Evolutionary conservation across 2,329 filamentous ascomycete species (phyloP), one percentile per base, ranked within the genome.

Genomic region (Tolypocladium amazonense): DNA sequence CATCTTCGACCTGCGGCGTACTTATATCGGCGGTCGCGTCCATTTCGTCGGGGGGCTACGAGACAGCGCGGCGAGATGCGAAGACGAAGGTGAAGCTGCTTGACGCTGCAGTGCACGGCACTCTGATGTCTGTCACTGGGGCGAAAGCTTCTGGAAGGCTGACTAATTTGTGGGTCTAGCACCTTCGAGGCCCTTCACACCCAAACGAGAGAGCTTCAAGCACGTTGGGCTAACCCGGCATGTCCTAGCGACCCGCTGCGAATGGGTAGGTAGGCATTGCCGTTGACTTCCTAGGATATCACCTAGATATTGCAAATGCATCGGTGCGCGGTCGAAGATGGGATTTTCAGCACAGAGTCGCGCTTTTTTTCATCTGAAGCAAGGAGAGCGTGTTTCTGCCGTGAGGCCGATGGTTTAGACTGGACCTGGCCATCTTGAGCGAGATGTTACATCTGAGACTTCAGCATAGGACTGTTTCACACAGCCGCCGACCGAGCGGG

Each of bases 1-100:
- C 76, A 35, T 5, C 45, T 41, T 14, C 50, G 25, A 58, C 30
- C 37, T 39, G 56, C 14, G 50, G 27, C 12, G 56, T 7, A 6
- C 11, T 35, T 7, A 37, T 6, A 37, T 62, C 55, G 27, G 45
- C 55, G 27, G 45, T 30, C 39, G 61, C 35, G 4, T 57, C 60
- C 62, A 63, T 63, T 2, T 54, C 47, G 15, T 50, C 43, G 27
- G 14, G 33, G 5, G 11, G 52, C 41, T 37, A 8, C 30, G 52
- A 20, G 25, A n/a, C 20, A n/a, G 20, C 27, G 50, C 50, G 30
- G 11, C 50, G 50, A 6, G 30, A 33, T n/a, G 18, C 18, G 30
- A 33, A 53, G 50, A 11, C 20, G 30, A 52, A 30, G 18, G 12
- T 37, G 50, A 14, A 35, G 50, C 11, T 50, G 12, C 14, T 30